phyloP scores from a whole-genome alignment of 129 eudicot genomes.

The Smallanthus sonchifolius region DNA sequence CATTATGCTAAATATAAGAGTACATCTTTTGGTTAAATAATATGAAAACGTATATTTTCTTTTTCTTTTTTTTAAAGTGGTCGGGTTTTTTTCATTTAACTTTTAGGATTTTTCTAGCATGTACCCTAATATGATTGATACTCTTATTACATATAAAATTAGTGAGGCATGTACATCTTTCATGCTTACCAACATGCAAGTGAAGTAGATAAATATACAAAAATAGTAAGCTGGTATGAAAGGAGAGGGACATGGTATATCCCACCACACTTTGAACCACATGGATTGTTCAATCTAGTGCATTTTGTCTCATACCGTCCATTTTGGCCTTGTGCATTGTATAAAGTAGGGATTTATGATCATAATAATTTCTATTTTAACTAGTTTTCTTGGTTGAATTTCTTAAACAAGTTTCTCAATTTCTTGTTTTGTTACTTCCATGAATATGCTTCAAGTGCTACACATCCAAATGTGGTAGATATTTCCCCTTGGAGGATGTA shows the following conservation, averaged over 20 bases:
- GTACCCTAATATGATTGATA: not conserved
- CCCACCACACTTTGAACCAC: constrained; percentile 32
- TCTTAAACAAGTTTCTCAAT: too few relatives aligned
- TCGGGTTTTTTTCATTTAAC: not conserved
- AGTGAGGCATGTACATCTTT: not conserved
- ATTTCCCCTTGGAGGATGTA: too few relatives aligned
- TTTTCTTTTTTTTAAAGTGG: too few relatives aligned
- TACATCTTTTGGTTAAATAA: too few relatives aligned
- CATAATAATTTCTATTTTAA: not conserved
- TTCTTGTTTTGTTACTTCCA: not conserved
- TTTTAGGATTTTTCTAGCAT: not conserved
- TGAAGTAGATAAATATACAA: not conserved
- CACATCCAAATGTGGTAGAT: not conserved
- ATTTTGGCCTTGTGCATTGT: not conserved
- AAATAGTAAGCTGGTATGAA: constrained; percentile 8
- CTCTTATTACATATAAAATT: not conserved
- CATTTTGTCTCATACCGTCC: constrained; percentile 18
- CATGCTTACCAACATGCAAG: not conserved
- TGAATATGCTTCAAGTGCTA: not conserved
- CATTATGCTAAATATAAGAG: too few relatives aligned
- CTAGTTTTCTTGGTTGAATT: not conserved
- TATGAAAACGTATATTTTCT: too few relatives aligned
- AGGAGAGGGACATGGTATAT: constrained; percentile 20
- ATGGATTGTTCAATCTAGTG: constrained; percentile 30
- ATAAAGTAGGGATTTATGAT: not conserved